These are phyloP conservation scores for Kazachstania taianensis DNA, from an alignment of 805 yeast genomes.

Conservation along the genomic window DNA sequence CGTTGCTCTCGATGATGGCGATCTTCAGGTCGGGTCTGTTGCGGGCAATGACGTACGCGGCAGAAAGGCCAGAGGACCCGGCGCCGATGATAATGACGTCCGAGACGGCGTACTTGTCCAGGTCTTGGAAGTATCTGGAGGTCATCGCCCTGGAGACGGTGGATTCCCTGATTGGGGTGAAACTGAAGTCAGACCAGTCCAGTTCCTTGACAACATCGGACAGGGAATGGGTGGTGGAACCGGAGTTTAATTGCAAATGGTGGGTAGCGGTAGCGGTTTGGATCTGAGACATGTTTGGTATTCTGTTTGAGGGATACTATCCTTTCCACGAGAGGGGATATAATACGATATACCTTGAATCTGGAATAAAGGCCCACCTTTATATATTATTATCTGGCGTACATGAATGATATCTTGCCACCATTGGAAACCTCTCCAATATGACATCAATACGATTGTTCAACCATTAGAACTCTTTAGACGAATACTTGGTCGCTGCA, in stretches of 20 bases:
- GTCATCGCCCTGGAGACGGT: slow-evolving; percentile 79
- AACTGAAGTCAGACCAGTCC: slow-evolving; percentile 60
- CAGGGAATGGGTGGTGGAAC: slow-evolving; percentile 18
- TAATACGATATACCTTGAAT: no score
- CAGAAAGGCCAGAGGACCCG: slow-evolving; percentile 66
- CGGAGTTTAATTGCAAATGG: slow-evolving; percentile 8
- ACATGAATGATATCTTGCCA: no score
- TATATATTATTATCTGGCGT: no score
- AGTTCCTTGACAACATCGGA: slow-evolving; percentile 26
- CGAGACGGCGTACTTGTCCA: slow-evolving; percentile 64
- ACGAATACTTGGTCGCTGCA: no score
- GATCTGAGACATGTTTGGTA: slow-evolving; percentile 5
- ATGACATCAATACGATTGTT: no score
- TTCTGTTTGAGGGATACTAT: not conserved
- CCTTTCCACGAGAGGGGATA: no score
- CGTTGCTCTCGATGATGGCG: slow-evolving; percentile 63
- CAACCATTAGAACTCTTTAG: no score
- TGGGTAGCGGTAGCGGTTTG: slow-evolving; percentile 7
- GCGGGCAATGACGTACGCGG: slow-evolving; percentile 64
- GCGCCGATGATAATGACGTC: slow-evolving; percentile 72
- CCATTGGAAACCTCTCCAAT: no score
- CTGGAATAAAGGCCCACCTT: no score
- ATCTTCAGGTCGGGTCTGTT: slow-evolving; percentile 68
- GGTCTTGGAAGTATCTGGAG: slow-evolving; percentile 56
- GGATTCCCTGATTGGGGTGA: slow-evolving; percentile 67